phyloP scores from a whole-genome alignment of 169 alveolate species.

The Eimeria acervulina region DNA sequence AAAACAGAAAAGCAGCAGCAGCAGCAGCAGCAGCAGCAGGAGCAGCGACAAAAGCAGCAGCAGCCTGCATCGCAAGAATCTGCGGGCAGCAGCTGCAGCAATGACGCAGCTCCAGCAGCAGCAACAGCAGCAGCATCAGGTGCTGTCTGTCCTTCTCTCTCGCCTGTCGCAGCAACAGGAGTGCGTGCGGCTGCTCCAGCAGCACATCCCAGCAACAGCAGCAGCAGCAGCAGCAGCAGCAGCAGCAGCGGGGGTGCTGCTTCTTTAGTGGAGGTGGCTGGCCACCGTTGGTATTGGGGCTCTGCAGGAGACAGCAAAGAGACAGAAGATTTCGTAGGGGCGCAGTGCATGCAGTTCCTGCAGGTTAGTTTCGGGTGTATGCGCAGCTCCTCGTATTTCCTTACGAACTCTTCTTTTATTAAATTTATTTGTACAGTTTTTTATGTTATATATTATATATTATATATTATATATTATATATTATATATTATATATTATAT shows the following conservation, averaged over 20 bases:
- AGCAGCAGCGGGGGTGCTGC: background rate
- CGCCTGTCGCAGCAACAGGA: slow-evolving; percentile 13
- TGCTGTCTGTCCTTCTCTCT: background rate
- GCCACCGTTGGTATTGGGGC: slow-evolving; percentile 81
- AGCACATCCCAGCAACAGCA: background rate
- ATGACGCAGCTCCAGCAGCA: background rate
- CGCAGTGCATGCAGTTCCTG: slow-evolving; percentile 74
- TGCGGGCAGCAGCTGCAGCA: background rate
- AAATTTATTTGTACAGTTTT: too few relatives aligned
- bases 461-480: too few relatives aligned
- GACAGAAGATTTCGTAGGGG: slow-evolving; percentile 73
- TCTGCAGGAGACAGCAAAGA: slow-evolving; percentile 6
- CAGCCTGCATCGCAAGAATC: background rate
- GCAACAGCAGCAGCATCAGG: background rate
- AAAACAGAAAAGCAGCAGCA: slow-evolving; percentile 7
- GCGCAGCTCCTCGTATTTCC: background rate
- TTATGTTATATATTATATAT: too few relatives aligned
- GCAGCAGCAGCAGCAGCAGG: slow-evolving; percentile 41
- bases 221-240: background rate
- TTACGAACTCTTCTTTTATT: too few relatives aligned
- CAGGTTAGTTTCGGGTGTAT: slow-evolving; percentile 38
- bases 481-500: too few relatives aligned
- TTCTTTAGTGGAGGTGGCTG: slow-evolving; percentile 63
- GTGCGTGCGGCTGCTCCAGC: background rate
- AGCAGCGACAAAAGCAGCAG: slow-evolving; percentile 40